Percentiles rank a stretch among this genome's conserved stretches.
Conservation (phyloP, 2,329 filamentous ascomycete species). For the Pseudogymnoascus sp. region DNA sequence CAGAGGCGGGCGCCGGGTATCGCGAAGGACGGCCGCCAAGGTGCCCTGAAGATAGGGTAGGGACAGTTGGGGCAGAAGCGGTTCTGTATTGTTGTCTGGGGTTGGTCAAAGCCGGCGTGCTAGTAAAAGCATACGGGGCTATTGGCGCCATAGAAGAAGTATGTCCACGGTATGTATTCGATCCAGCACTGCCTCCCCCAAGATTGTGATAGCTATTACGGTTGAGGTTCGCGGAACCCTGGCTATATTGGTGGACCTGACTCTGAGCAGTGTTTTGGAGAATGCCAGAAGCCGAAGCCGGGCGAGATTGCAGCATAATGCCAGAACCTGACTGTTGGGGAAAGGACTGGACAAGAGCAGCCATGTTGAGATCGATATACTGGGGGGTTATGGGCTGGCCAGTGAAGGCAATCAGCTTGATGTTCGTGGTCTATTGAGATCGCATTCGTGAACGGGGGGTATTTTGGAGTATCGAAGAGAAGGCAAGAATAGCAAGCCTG, state of each 20-base stretch:
- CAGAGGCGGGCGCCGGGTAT: constrained; percentile 42
- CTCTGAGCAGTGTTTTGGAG: constrained; percentile 27
- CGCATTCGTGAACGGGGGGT: constrained; percentile 3
- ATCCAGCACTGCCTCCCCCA: constrained; percentile 38
- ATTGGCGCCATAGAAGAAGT: constrained; percentile 42
- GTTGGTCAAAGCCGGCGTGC: constrained; percentile 56
- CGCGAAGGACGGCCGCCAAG: constrained; percentile 30
- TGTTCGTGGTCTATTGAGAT: background rate
- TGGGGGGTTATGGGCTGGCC: background rate
- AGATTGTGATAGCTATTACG: constrained; percentile 44
- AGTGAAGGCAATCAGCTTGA: background rate
- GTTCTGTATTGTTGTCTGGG: constrained; percentile 48
- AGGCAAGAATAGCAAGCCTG: constrained; percentile 5
- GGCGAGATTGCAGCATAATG: constrained; percentile 68
- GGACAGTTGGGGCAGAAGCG: constrained; percentile 41
- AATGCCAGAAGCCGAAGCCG: constrained; percentile 53
- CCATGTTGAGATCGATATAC: constrained; percentile 50
- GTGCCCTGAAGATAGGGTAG: constrained; percentile 30
- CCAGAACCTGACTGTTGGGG: constrained; percentile 66
- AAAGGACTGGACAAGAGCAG: constrained; percentile 75
- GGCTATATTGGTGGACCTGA: constrained; percentile 36
- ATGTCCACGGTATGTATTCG: constrained; percentile 45
- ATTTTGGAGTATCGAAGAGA: background rate
- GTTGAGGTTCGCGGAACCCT: constrained; percentile 33
- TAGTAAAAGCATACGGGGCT: constrained; percentile 69